Conservation (phyloP, 2,329 filamentous ascomycete species). For the Lasiodiplodia sp. region DNA sequence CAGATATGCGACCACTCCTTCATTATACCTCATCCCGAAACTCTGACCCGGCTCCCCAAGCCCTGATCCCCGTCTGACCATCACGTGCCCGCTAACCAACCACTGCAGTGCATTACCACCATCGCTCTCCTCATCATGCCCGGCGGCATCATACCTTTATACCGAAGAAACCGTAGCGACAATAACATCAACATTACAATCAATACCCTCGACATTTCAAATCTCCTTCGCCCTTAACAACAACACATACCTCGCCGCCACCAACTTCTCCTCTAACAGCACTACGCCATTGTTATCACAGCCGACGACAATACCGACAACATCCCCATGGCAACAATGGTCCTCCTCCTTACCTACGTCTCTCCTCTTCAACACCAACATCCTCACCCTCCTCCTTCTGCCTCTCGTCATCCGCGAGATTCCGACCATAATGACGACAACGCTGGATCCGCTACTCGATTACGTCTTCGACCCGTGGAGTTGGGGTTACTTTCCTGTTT, state of each 20-base stretch:
- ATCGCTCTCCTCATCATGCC: neutral
- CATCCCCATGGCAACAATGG: neutral
- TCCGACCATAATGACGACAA: slow-evolving; percentile 24
- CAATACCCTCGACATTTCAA: neutral
- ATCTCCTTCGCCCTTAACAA: neutral
- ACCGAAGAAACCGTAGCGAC: neutral
- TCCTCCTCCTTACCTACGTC: neutral
- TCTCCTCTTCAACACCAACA: slow-evolving; percentile 12
- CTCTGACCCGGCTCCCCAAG: neutral
- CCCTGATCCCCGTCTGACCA: neutral
- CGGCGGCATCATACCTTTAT: neutral
- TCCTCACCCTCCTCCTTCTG: slow-evolving; percentile 11
- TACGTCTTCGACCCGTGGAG: slow-evolving; percentile 24
- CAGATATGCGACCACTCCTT: neutral
- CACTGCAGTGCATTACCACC: neutral
- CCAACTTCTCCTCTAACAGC: neutral
- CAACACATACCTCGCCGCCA: neutral
- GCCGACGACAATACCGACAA: neutral
- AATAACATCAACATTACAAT: neutral
- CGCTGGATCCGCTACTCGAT: slow-evolving; percentile 24
- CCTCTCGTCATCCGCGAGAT: slow-evolving; percentile 26
- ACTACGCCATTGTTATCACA: neutral
- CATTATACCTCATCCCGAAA: neutral
- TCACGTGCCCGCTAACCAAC: neutral
- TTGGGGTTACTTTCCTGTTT: slow-evolving; percentile 24